Percentiles rank a stretch among this genome's conserved stretches.
phyloP scores from a whole-genome alignment of 2,329 filamentous ascomycete genomes.

The Apiospora aurea region DNA sequence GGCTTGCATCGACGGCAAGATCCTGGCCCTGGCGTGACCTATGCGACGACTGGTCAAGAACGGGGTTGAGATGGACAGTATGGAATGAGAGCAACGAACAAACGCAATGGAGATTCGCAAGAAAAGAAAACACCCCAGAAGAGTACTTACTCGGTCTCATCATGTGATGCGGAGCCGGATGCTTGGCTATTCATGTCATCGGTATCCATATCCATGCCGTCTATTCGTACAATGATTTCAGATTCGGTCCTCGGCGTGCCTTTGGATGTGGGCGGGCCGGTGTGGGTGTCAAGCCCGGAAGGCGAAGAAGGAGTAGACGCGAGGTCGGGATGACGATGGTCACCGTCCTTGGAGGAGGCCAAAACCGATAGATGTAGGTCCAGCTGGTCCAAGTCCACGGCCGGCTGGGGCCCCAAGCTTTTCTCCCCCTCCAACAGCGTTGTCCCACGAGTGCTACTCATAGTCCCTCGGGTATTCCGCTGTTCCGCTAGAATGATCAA shows the following conservation, averaged over 20 bases:
- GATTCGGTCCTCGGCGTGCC: conserved; percentile 39
- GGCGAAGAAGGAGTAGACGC: conserved; percentile 28
- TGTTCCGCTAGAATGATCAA: conserved; percentile 32
- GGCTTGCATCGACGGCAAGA: conserved; percentile 43
- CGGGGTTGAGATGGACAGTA: neutral
- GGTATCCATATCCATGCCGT: conserved; percentile 37
- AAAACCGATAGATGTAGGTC: conserved; percentile 40
- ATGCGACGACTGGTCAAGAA: conserved; percentile 33
- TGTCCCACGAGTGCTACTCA: conserved; percentile 39
- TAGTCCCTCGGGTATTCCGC: conserved; percentile 37
- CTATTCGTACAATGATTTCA: conserved; percentile 41
- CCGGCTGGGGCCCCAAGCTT: conserved; percentile 32
- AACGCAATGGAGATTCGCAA: no score
- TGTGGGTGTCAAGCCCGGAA: conserved; percentile 32
- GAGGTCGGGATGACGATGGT: conserved; percentile 31
- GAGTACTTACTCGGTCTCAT: conserved; percentile 38
- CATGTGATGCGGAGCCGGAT: conserved; percentile 31
- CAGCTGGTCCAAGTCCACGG: conserved; percentile 39
- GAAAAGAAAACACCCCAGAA: neutral
- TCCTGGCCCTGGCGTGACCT: conserved; percentile 41
- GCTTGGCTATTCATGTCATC: conserved; percentile 29
- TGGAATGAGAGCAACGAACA: neutral
- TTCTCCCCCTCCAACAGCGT: conserved; percentile 38
- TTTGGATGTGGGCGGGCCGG: conserved; percentile 33
- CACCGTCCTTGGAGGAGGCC: conserved; percentile 31